Conservation (phyloP, 345 rosid species). For the Excoecaria agallocha region DNA sequence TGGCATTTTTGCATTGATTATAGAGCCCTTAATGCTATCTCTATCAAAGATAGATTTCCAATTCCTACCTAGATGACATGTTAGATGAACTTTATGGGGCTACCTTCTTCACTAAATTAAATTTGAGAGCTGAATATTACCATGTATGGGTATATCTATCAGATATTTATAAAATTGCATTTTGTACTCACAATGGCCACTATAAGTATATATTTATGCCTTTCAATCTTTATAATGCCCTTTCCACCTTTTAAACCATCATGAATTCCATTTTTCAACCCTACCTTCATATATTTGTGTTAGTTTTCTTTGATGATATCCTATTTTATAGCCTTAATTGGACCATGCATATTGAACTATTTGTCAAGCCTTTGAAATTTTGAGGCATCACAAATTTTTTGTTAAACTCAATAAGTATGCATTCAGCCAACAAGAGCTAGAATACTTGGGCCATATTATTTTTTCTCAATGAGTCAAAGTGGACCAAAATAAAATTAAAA, state of each 20-base stretch:
- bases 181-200: background rate
- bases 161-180: background rate
- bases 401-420: background rate
- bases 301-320: background rate
- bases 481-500: background rate
- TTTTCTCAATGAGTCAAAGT: background rate
- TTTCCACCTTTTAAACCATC: background rate
- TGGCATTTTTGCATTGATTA: background rate
- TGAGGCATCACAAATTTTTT: background rate
- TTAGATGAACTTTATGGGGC: background rate
- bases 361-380: background rate
- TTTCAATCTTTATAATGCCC: background rate
- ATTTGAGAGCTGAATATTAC: background rate
- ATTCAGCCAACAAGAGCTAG: background rate
- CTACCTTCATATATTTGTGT: background rate
- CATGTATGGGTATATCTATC: background rate
- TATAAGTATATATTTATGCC: background rate
- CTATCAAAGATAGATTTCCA: background rate
- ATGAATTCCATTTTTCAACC: background rate
- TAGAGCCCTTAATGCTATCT: background rate
- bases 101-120: background rate
- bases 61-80: background rate
- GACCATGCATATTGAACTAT: background rate
- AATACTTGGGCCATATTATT: background rate
- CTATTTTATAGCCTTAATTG: background rate